Evolutionary conservation across 148 eudicot genomes (phyloP).

Genomic region (Rhododendron vialii): DNA sequence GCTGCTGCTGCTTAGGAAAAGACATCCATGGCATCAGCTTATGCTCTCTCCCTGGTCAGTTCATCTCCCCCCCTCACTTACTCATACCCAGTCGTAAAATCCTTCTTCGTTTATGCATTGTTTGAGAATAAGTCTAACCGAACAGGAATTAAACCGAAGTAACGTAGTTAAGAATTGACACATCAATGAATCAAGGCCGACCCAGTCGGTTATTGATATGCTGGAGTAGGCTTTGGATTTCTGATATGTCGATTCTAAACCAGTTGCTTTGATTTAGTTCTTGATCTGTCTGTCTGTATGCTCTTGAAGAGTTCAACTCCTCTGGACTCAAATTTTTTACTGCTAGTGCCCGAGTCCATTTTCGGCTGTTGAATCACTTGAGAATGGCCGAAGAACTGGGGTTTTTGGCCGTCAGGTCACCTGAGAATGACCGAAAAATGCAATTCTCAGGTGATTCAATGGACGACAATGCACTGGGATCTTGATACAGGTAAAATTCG

Average conservation of each 20-base stretch:
- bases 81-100: neutral
- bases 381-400: neutral
- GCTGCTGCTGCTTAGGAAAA: neutral
- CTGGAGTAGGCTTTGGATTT: neutral
- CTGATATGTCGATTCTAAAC: neutral
- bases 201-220: neutral
- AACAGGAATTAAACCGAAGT: neutral
- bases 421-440: neutral
- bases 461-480: neutral
- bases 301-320: neutral
- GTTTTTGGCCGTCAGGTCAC: neutral
- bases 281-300: neutral
- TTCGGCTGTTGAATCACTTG: neutral
- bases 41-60: conserved; percentile 66
- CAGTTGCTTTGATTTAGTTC: neutral
- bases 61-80: conserved; percentile 32
- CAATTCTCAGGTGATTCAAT: neutral
- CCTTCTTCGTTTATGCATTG: conserved; percentile 26
- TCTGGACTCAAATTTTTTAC: neutral
- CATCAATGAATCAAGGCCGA: neutral
- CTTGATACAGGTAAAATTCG: neutral
- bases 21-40: conserved; percentile 61
- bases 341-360: neutral
- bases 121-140: neutral
- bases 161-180: neutral